Base-by-base conservation (phyloP, 768 basidiomycete genomes). In the Cyclocybe aegerita region DNA sequence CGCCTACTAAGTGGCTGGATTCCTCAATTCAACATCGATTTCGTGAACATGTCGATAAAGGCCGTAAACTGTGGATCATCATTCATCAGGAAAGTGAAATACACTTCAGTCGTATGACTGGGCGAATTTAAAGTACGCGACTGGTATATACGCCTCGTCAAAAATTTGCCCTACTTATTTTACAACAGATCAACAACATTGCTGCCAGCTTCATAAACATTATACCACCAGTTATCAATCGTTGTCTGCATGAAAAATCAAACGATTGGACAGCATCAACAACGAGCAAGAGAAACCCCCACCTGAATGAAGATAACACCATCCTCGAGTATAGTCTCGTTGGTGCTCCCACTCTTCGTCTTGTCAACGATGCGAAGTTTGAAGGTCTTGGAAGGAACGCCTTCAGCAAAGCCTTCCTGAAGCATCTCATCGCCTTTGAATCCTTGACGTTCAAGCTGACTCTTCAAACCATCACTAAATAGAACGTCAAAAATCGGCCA, bases 341-440 rank as follows among this genome's bases (percentile, higher is more conserved):
- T 68, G 14, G 55, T 59, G 40, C 41, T 53, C 2, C 59, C 58
- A 15, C 53, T 62, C 16, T 59, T 64, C 4, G 65, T 64, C 41
- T 66, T 64, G 34, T 68, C 56, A 34, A 72, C 65, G n/a, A 75
- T 56, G 31, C 72, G 70, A 17, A 74, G 33, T 49, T 65, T 66
- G 64, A 74, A 67, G 0, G 65, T 73, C 57, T 71, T 73, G 15
- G 62, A 61, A n/a, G 65, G 49, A 29, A 72, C 54, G 6, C 56
- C 51, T 46, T 76, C 71, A 17, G 60, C 62, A 35, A 76, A 60
- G 9, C 72, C 71, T 58, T 76, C 73, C 52, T 72, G 71, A 34
- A 74, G 57, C 68, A 76, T 67, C 0, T 70, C 68, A 40, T 74
- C 72, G 7, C 56, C 63, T 44, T 67, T 60, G 59, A 74, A 74